Percentiles rank a stretch among this genome's conserved stretches.
phyloP scores from a whole-genome alignment of 2,329 filamentous ascomycete species.

The Fusarium nanum region DNA sequence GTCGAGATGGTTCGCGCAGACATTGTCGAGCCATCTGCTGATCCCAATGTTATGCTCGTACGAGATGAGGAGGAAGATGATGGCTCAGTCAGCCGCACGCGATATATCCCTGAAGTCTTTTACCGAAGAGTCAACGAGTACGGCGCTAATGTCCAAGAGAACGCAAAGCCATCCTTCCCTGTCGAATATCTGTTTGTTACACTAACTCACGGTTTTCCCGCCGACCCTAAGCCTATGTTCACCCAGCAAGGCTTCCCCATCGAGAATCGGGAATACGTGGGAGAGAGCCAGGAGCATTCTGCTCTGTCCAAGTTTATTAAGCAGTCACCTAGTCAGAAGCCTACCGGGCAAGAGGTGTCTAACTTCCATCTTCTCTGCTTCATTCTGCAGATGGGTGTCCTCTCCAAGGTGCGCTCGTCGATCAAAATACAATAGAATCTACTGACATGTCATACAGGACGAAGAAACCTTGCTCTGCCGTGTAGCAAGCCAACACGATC shows the following conservation, averaged over 20 bases:
- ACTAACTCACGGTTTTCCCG: conserved; percentile 95
- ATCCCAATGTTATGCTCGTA: conserved; percentile 93
- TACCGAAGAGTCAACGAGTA: conserved; percentile 97
- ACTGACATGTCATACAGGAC: conserved; percentile 67
- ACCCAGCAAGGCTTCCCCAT: conserved; percentile 81
- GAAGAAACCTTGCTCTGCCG: conserved; percentile 88
- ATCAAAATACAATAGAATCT: not conserved
- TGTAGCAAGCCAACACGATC: conserved; percentile 83
- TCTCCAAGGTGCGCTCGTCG: conserved; percentile 77
- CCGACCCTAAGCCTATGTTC: conserved; percentile 81
- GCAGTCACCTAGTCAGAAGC: conserved; percentile 67
- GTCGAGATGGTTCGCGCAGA: conserved; percentile 98
- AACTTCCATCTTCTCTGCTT: conserved; percentile 97
- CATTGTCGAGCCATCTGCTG: conserved; percentile 93
- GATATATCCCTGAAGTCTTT: conserved; percentile 98
- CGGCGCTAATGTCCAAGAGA: conserved; percentile 94
- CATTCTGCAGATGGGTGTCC: conserved; percentile 80
- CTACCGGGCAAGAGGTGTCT: conserved; percentile 76
- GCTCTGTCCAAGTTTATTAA: conserved; percentile 76
- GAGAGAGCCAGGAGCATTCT: conserved; percentile 83
- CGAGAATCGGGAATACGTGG: conserved; percentile 89
- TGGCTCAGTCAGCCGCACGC: conserved; percentile 71
- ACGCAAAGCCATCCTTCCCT: conserved; percentile 94
- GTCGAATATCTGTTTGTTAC: conserved; percentile 97
- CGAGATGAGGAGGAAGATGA: conserved; percentile 91